phyloP scores from a whole-genome alignment of 352 stramenopile species.

The Phytopythium ostracodes region DNA sequence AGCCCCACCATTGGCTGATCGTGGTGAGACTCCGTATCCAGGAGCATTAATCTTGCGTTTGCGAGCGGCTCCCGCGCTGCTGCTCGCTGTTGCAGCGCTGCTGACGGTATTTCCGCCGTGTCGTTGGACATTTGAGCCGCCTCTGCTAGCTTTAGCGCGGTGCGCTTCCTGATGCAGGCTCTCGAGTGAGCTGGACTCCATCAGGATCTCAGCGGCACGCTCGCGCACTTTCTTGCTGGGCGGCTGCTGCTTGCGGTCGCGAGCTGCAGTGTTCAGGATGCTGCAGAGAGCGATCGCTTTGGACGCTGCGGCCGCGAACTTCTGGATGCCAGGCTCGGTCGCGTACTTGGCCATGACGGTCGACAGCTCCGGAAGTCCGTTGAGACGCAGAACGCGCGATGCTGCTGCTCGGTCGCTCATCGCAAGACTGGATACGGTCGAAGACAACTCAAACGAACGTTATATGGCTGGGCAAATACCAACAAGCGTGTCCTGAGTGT shows the following conservation, averaged over 20 bases:
- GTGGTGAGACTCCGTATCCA: constrained; percentile 7
- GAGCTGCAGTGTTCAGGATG: constrained; percentile 15
- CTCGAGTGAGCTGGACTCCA: constrained; percentile 32
- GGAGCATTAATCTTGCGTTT: constrained; percentile 27
- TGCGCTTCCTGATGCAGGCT: constrained; percentile 23
- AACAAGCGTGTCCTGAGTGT: neutral
- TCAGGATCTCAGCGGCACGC: constrained; percentile 35
- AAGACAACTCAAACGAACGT: too few species aligned
- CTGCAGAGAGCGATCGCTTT: constrained; percentile 56
- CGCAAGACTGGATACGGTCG: constrained; percentile 31
- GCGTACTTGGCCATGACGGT: constrained; percentile 72
- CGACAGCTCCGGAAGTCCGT: constrained; percentile 65
- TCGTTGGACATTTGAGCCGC: neutral
- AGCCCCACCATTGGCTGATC: constrained; percentile 1
- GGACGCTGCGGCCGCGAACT: constrained; percentile 52
- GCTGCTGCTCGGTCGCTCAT: constrained; percentile 50
- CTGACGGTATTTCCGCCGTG: constrained; percentile 8
- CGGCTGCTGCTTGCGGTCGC: constrained; percentile 8
- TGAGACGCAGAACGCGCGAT: constrained; percentile 45
- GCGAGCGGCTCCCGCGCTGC: constrained; percentile 2
- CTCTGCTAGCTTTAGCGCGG: constrained; percentile 7
- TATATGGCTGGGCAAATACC: too few species aligned
- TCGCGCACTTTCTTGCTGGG: constrained; percentile 36
- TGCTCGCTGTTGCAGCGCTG: constrained; percentile 7
- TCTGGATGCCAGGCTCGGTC: constrained; percentile 62